Percentiles rank a stretch among this genome's conserved stretches.
Evolutionary conservation across 495 filamentous ascomycete genomes (phyloP).

Genomic region (Aspergillus cavernicola): DNA sequence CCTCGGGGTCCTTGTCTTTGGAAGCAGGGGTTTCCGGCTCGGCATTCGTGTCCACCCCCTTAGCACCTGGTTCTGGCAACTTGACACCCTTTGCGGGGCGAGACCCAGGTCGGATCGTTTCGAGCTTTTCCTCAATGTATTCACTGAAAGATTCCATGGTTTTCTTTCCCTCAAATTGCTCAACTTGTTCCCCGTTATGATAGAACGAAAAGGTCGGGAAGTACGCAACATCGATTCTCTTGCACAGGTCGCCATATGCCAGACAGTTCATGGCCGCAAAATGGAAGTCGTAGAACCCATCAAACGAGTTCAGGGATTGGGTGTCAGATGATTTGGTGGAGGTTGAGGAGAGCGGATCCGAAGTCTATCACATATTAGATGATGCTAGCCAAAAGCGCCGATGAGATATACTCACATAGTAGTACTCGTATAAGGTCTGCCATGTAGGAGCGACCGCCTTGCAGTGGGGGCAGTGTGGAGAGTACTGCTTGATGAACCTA

Average conservation of each 20-base stretch:
- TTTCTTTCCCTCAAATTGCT: slow-evolving; percentile 57
- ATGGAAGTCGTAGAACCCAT: slow-evolving; percentile 80
- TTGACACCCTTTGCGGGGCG: slow-evolving; percentile 60
- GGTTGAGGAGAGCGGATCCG: slow-evolving; percentile 57
- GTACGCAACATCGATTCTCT: slow-evolving; percentile 54
- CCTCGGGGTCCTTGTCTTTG: slow-evolving; percentile 49
- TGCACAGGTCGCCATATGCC: slow-evolving; percentile 72
- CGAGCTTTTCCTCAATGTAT: slow-evolving; percentile 74
- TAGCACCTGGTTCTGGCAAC: slow-evolving; percentile 57
- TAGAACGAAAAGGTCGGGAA: slow-evolving; percentile 79
- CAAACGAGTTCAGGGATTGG: slow-evolving; percentile 59
- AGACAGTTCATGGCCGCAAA: slow-evolving; percentile 84
- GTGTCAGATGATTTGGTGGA: slow-evolving; percentile 40
- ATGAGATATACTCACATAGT: slow-evolving; percentile 57
- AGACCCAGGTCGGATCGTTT: slow-evolving; percentile 73
- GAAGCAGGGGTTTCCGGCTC: slow-evolving; percentile 42
- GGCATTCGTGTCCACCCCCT: slow-evolving; percentile 42
- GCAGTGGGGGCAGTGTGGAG: slow-evolving; percentile 78
- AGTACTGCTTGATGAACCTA: slow-evolving; percentile 76
- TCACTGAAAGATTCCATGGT: slow-evolving; percentile 56
- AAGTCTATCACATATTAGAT: slow-evolving; percentile 53
- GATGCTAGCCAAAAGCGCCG: background rate
- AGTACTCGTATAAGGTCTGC: slow-evolving; percentile 93
- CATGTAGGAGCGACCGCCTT: slow-evolving; percentile 73
- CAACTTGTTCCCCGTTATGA: slow-evolving; percentile 70